These are phyloP conservation scores for Zymoseptoria tritici DNA, from an alignment of 2,329 filamentous ascomycete species.

Conservation along the genomic window DNA sequence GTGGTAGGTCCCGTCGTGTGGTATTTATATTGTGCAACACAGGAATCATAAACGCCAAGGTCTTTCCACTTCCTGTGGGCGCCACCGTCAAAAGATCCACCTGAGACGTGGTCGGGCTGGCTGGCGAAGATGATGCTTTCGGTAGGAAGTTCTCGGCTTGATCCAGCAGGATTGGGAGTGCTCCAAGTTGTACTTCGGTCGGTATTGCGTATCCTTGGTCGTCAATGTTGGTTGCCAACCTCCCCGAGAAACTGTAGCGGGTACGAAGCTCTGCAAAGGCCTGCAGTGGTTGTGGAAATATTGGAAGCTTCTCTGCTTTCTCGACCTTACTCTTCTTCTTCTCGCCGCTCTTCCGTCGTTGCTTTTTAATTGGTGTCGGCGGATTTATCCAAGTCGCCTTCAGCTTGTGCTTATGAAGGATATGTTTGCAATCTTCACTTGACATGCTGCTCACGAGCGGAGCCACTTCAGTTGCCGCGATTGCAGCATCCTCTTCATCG, in stretches of 20 bases:
- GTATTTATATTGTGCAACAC: constrained; percentile 64
- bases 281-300: constrained; percentile 73
- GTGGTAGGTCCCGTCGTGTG: constrained; percentile 20
- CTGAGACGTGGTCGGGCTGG: constrained; percentile 17
- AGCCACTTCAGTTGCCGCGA: neutral
- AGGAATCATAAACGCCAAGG: constrained; percentile 83
- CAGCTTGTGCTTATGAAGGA: constrained; percentile 30
- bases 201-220: constrained; percentile 81
- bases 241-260: constrained; percentile 64
- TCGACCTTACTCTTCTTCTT: constrained; percentile 28
- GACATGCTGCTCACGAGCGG: neutral
- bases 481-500: neutral
- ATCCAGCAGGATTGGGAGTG: constrained; percentile 66
- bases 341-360: constrained; percentile 42
- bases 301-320: constrained; percentile 44
- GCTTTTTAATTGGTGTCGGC: constrained; percentile 31
- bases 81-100: constrained; percentile 82
- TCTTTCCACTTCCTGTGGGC: constrained; percentile 95
- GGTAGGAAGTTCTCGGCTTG: constrained; percentile 45
- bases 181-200: constrained; percentile 88
- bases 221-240: constrained; percentile 69
- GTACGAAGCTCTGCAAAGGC: constrained; percentile 66
- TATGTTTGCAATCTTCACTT: constrained; percentile 20
- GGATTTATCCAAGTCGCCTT: constrained; percentile 28
- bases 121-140: constrained; percentile 5